Percentiles rank a stretch among this genome's conserved stretches.
These are phyloP conservation scores for Russula foetens DNA, from an alignment of 768 basidiomycete species.

Conservation along the genomic window DNA sequence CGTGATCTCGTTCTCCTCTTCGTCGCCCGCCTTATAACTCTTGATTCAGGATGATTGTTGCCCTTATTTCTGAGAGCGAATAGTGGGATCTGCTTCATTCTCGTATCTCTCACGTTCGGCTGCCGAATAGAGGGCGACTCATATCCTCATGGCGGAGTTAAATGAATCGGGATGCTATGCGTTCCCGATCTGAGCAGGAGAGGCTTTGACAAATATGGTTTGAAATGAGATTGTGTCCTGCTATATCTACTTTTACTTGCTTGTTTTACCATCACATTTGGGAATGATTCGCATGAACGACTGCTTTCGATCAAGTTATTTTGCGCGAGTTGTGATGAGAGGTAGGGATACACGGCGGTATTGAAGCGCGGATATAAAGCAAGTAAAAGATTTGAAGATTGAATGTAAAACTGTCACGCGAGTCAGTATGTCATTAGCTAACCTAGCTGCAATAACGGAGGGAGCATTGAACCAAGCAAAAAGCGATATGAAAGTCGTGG, in stretches of 20 bases:
- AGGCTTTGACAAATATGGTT: constrained; percentile 1
- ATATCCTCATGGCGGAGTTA: neutral
- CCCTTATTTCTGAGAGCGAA: constrained; percentile 40
- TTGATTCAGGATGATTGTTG: constrained; percentile 41
- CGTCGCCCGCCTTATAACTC: neutral
- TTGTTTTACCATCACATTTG: constrained; percentile 18
- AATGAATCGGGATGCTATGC: constrained; percentile 1
- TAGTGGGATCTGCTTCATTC: constrained; percentile 19
- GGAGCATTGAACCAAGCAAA: neutral
- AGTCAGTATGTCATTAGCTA: constrained; percentile 3
- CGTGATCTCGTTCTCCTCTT: constrained; percentile 23
- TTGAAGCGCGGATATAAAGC: neutral
- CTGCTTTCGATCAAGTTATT: constrained; percentile 3
- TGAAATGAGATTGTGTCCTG: constrained; percentile 4
- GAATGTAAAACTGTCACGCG: constrained; percentile 1
- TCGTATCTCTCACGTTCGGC: neutral
- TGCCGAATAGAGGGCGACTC: neutral
- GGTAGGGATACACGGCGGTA: neutral
- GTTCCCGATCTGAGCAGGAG: constrained; percentile 1
- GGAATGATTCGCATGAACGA: constrained; percentile 9
- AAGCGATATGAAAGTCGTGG: neutral
- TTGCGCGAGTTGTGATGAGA: neutral
- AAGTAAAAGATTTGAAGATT: neutral
- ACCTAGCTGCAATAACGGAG: neutral
- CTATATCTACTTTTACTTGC: constrained; percentile 22